Conservation (phyloP, 805 yeast species). For the Metschnikowia orientalis region DNA sequence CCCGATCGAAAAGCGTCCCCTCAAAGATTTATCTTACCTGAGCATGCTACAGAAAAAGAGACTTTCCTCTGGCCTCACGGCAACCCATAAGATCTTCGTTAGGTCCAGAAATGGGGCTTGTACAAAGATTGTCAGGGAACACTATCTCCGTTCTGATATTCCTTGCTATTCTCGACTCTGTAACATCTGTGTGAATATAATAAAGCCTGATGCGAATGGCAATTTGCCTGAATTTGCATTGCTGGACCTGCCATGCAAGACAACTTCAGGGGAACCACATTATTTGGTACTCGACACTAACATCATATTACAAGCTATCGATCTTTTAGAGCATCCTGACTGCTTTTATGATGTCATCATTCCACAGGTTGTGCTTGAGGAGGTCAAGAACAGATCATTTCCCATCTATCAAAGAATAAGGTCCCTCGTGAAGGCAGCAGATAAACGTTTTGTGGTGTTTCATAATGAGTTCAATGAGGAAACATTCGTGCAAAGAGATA, state of each 20-base stretch:
- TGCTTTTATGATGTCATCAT: conserved; percentile 85
- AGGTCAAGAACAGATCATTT: conserved; percentile 79
- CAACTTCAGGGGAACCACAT: conserved; percentile 58
- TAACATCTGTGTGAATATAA: conserved; percentile 49
- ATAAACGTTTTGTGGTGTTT: conserved; percentile 82
- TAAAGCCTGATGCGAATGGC: conserved; percentile 64
- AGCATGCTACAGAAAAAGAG: conserved; percentile 28
- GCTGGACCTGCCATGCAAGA: conserved; percentile 52
- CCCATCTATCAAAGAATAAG: conserved; percentile 86
- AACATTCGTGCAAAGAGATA: conserved; percentile 60
- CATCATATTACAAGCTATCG: conserved; percentile 82
- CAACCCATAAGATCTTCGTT: conserved; percentile 86
- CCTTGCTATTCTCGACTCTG: conserved; percentile 84
- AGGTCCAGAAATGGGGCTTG: conserved; percentile 88
- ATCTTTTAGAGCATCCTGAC: conserved; percentile 70
- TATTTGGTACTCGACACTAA: conserved; percentile 86
- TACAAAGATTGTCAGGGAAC: conserved; percentile 88
- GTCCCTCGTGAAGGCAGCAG: conserved; percentile 66
- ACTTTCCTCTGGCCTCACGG: conserved; percentile 45
- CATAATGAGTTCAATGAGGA: conserved; percentile 84
- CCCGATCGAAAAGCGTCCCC: too few species aligned
- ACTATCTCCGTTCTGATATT: conserved; percentile 85
- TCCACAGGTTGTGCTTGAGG: conserved; percentile 95
- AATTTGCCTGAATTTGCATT: conserved; percentile 63
- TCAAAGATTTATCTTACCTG: too few species aligned